A percentile compares a stretch with the other conserved stretches of the same genome.
Conservation (phyloP, 257 asterid genomes). For the Scutellaria galericulata region DNA sequence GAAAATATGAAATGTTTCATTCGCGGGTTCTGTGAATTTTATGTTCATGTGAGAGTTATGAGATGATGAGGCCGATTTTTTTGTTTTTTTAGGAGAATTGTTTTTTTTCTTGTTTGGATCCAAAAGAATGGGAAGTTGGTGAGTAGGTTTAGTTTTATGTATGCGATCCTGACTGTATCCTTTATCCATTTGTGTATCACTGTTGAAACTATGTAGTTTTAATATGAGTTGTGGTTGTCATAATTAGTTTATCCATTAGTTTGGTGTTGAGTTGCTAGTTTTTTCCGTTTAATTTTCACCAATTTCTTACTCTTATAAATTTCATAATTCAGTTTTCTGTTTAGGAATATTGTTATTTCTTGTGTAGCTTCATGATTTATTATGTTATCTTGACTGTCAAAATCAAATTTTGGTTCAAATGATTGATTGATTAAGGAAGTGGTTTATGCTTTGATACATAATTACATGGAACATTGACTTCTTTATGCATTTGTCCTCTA, state of each 20-base stretch:
- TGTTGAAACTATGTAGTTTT: no score
- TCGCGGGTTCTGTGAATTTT: constrained; percentile 12
- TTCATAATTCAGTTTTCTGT: background rate
- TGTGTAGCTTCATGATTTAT: background rate
- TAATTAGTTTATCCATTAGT: no score
- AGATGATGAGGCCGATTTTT: background rate
- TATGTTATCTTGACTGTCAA: background rate
- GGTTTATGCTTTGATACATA: background rate
- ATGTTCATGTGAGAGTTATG: background rate
- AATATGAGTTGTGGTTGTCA: no score
- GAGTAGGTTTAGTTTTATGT: background rate
- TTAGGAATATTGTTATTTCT: background rate
- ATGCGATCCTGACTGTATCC: background rate
- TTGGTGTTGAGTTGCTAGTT: no score
- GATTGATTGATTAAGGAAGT: background rate
- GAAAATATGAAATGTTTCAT: background rate
- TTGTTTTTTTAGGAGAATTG: background rate
- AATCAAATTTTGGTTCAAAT: background rate
- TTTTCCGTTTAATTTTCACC: background rate
- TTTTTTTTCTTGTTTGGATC: background rate
- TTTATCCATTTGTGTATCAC: no score
- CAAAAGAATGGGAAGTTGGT: constrained; percentile 22
- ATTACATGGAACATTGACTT: background rate
- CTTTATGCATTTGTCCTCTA: background rate
- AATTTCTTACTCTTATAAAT: background rate